phyloP scores from a whole-genome alignment of 805 yeast species.

The Kluyveromyces lactis region DNA sequence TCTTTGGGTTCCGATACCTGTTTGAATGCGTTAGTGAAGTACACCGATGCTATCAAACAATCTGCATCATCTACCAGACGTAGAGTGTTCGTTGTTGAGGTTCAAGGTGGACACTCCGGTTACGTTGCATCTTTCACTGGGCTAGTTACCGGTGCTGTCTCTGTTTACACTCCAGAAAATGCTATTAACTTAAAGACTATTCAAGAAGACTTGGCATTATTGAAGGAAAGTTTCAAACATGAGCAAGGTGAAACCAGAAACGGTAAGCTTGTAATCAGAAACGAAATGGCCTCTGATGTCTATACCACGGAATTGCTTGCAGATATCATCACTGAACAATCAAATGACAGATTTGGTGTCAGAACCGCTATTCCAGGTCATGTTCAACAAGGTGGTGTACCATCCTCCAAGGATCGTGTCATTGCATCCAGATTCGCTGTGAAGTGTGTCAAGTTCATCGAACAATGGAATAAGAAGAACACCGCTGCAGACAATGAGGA shows the following conservation, averaged over 20 bases:
- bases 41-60: constrained; percentile 93
- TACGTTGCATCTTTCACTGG: constrained; percentile 83
- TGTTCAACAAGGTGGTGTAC: constrained; percentile 95
- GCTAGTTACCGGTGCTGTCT: constrained; percentile 83
- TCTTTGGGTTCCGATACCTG: constrained; percentile 95
- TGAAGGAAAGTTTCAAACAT: constrained; percentile 57
- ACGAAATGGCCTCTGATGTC: constrained; percentile 73
- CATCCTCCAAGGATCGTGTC: constrained; percentile 90
- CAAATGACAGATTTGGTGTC: constrained; percentile 71
- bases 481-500: constrained; percentile 31
- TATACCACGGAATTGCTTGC: constrained; percentile 79
- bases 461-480: constrained; percentile 42
- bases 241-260: constrained; percentile 76
- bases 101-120: constrained; percentile 97
- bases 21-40: constrained; percentile 78
- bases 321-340: constrained; percentile 73
- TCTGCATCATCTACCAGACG: constrained; percentile 91
- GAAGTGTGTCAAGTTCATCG: constrained; percentile 82
- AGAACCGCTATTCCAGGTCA: constrained; percentile 97
- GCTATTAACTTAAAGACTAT: constrained; percentile 60
- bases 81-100: constrained; percentile 93
- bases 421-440: constrained; percentile 85
- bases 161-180: constrained; percentile 85
- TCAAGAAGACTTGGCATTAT: constrained; percentile 64
- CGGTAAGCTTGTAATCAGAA: constrained; percentile 79